phyloP scores from a whole-genome alignment of 176 grass and related monocot species.

The Avena insularis region DNA sequence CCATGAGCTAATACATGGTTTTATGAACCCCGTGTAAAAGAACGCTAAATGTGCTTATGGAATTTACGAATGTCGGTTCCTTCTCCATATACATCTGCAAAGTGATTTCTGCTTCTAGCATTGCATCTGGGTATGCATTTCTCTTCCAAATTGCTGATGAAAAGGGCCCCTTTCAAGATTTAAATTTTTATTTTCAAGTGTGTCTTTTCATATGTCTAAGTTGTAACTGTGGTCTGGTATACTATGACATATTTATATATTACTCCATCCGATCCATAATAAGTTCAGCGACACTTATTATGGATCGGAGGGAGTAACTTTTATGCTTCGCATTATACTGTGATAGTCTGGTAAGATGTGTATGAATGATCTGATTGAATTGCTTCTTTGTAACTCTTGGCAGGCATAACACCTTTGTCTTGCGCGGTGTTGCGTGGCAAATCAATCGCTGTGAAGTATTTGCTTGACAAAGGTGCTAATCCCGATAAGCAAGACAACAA shows the following conservation, averaged over 20 bases:
- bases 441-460: slow-evolving; percentile 42
- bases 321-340: neutral
- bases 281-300: too few relatives aligned
- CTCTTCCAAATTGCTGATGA: neutral
- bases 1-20: neutral
- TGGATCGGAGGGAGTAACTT: neutral
- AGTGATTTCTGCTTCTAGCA: neutral
- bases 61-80: neutral
- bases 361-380: slow-evolving; percentile 13
- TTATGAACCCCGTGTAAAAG: neutral
- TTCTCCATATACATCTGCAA: neutral
- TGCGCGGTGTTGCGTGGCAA: slow-evolving; percentile 32
- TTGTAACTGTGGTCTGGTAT: neutral
- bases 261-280: too few relatives aligned
- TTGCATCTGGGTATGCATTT: neutral
- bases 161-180: neutral
- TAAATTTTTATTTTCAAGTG: neutral
- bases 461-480: slow-evolving; percentile 48
- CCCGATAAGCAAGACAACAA: slow-evolving; percentile 35
- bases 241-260: neutral
- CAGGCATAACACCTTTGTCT: slow-evolving; percentile 49
- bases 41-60: neutral
- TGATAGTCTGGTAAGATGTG: neutral
- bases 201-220: neutral
- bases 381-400: slow-evolving; percentile 15